Percentiles rank a stretch among this genome's conserved stretches.
Conservation (phyloP, 352 stramenopile species). For the Blastocystis sp. region DNA sequence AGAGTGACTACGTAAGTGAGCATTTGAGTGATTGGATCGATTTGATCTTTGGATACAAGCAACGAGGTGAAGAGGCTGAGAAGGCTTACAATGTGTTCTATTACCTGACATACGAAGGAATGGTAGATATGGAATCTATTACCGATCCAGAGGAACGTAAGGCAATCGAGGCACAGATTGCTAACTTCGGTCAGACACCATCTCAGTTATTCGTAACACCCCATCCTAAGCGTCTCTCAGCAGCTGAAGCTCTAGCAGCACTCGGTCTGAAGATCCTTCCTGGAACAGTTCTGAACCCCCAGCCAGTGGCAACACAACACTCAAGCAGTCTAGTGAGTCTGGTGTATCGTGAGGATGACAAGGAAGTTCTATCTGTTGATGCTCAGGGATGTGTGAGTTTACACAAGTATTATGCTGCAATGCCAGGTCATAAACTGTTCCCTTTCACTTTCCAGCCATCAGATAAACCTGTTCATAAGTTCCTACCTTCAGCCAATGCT, state of each 20-base stretch:
- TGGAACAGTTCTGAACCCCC: constrained; percentile 52
- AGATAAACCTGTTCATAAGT: neutral
- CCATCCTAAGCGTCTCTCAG: constrained; percentile 74
- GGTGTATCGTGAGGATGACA: constrained; percentile 35
- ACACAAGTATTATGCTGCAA: constrained; percentile 36
- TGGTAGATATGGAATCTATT: constrained; percentile 92
- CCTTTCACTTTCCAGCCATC: constrained; percentile 59
- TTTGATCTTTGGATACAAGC: constrained; percentile 97
- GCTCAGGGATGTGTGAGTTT: constrained; percentile 1
- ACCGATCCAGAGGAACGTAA: constrained; percentile 87
- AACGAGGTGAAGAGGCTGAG: constrained; percentile 80
- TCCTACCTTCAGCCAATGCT: neutral
- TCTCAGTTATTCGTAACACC: constrained; percentile 88
- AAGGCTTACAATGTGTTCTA: constrained; percentile 95
- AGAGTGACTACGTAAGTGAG: constrained; percentile 94
- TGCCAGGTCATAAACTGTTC: constrained; percentile 56
- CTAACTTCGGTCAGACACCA: constrained; percentile 85
- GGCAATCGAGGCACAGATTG: constrained; percentile 88
- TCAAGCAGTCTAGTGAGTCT: neutral
- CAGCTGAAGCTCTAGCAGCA: constrained; percentile 3
- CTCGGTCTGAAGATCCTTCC: constrained; percentile 64
- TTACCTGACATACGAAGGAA: constrained; percentile 95
- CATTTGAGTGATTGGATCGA: constrained; percentile 98
- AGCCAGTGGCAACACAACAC: constrained; percentile 39
- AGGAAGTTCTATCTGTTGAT: constrained; percentile 49